Evolutionary conservation across 345 rosid genomes (phyloP).

Genomic region (Isatis tinctoria): DNA sequence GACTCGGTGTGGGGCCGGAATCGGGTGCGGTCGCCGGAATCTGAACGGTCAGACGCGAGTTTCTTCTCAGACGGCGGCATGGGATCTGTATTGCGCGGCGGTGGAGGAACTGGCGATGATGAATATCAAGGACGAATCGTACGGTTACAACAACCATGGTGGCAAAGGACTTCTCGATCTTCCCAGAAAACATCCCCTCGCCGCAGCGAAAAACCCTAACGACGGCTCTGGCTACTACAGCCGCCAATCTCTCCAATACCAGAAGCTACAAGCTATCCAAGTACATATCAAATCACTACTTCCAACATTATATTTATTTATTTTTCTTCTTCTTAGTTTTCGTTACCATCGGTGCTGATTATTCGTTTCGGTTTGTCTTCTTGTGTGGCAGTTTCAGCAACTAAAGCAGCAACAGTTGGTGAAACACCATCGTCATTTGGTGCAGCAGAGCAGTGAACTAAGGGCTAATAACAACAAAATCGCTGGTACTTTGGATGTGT

Average conservation of each 20-base stretch:
- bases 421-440: slow-evolving; percentile 35
- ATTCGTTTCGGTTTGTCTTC: neutral
- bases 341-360: neutral
- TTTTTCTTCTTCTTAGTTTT: neutral
- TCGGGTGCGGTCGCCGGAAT: slow-evolving; percentile 35
- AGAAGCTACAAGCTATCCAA: slow-evolving; percentile 52
- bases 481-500: slow-evolving; percentile 34
- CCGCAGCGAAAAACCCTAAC: slow-evolving; percentile 32
- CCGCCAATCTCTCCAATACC: slow-evolving; percentile 43
- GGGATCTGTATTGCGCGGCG: slow-evolving; percentile 58
- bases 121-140: slow-evolving; percentile 29
- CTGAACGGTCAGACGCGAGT: slow-evolving; percentile 10
- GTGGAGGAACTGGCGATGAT: slow-evolving; percentile 50
- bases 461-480: neutral
- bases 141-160: slow-evolving; percentile 7
- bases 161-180: slow-evolving; percentile 31
- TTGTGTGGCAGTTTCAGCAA: slow-evolving; percentile 44
- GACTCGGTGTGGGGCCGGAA: slow-evolving; percentile 35
- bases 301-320: neutral
- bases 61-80: slow-evolving; percentile 38
- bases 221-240: slow-evolving; percentile 25
- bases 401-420: slow-evolving; percentile 52
- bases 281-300: slow-evolving; percentile 25
- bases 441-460: slow-evolving; percentile 21
- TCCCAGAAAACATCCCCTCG: slow-evolving; percentile 21